phyloP scores from a whole-genome alignment of 2,329 filamentous ascomycete genomes.

The Amylocarpus encephaloides region DNA sequence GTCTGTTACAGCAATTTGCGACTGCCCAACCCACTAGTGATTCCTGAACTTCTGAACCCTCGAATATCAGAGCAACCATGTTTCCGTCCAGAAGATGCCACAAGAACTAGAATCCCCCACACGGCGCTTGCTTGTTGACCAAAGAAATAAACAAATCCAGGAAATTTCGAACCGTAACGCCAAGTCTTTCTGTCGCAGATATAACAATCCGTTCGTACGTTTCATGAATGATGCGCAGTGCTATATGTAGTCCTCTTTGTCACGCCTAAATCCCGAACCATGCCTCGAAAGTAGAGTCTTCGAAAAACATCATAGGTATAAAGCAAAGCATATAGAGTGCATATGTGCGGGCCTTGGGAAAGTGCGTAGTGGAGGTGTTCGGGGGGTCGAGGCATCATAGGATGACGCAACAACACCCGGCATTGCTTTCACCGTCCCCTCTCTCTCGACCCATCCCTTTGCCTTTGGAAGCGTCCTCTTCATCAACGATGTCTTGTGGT shows the following conservation, averaged over 20 bases:
- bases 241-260: neutral
- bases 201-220: neutral
- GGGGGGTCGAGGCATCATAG: conserved; percentile 37
- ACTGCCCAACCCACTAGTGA: too few relatives aligned
- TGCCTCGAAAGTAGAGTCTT: neutral
- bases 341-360: neutral
- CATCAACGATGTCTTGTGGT: conserved; percentile 75
- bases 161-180: neutral
- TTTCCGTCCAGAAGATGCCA: too few relatives aligned
- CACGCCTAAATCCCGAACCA: neutral
- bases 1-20: too few relatives aligned
- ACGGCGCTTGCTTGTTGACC: too few relatives aligned
- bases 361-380: neutral
- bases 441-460: conserved; percentile 36
- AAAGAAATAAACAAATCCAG: neutral
- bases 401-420: conserved; percentile 60
- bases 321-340: neutral
- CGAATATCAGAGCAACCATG: too few relatives aligned
- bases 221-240: neutral
- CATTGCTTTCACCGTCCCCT: conserved; percentile 49
- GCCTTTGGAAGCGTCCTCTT: conserved; percentile 43
- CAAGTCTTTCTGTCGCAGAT: neutral
- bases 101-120: too few relatives aligned
- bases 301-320: too few relatives aligned
- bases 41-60: too few relatives aligned